A percentile compares a stretch with the other conserved stretches of the same genome.
Evolutionary conservation across 768 basidiomycete species (phyloP).

Genomic region (Phylloporus sp.): DNA sequence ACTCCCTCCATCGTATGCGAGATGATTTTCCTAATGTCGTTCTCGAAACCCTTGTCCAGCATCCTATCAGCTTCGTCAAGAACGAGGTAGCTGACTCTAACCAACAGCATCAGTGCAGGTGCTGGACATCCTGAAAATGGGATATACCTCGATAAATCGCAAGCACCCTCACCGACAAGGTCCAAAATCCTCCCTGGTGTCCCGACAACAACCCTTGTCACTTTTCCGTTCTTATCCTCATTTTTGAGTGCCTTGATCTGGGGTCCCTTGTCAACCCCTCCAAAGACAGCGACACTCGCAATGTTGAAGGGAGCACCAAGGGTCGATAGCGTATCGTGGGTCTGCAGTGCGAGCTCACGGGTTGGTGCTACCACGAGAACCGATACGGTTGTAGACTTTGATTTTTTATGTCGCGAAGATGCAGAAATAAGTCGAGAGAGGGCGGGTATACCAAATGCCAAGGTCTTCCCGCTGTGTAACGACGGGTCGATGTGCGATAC

Average conservation of each 20-base stretch:
- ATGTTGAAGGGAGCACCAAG: constrained; percentile 75
- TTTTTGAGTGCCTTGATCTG: constrained; percentile 71
- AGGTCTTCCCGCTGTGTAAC: constrained; percentile 78
- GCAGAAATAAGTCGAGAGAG: constrained; percentile 58
- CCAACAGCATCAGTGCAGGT: neutral
- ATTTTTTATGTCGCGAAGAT: constrained; percentile 28
- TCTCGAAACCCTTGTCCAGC: constrained; percentile 98
- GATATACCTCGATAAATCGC: constrained; percentile 73
- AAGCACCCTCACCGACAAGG: constrained; percentile 80
- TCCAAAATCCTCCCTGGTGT: constrained; percentile 94
- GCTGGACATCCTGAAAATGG: neutral
- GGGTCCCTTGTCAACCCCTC: constrained; percentile 87
- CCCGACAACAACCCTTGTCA: constrained; percentile 82
- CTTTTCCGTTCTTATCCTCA: constrained; percentile 44
- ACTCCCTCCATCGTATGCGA: constrained; percentile 59
- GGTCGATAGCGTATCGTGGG: constrained; percentile 74
- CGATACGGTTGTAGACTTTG: constrained; percentile 37
- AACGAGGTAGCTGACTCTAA: constrained; percentile 84
- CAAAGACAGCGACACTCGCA: constrained; percentile 84
- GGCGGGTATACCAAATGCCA: constrained; percentile 93
- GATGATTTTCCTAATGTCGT: constrained; percentile 92
- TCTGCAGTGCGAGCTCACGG: constrained; percentile 94
- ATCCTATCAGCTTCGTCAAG: constrained; percentile 98
- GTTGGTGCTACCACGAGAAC: constrained; percentile 90
- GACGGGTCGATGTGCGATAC: neutral